Evolutionary conservation across 2,329 filamentous ascomycete species (phyloP), one percentile per base, ranked within the genome.

Genomic region (Polytolypa hystricis): DNA sequence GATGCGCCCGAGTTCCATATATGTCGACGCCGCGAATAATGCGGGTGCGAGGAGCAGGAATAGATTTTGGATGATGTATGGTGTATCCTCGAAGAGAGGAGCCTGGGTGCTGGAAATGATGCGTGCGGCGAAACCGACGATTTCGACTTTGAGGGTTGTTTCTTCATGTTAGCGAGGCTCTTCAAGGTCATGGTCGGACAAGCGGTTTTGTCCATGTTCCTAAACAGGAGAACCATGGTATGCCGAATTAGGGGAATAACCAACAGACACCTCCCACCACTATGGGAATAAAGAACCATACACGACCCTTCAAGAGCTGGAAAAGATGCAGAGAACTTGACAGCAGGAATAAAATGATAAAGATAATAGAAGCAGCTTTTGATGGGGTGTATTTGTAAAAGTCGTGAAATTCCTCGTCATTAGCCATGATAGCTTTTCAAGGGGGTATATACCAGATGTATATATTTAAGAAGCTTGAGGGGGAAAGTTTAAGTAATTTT

Each of bases 311-410:
- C 15, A 61, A 42, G 37, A 69, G 55, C 14, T 58, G 56, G 41
- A 50, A 64, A 1, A 44, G 41, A 38, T 71, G 67, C 1, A 47
- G 37, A 1, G 44, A 23, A 3, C 67, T 65, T 6, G 62, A 47
- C 5, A 62, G 27, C 26, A 48, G 37, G 45, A 71, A 71, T 0
- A 73, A 46, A 16, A 60, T 41, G 10, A 54, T 48, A 37, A 70
- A 68, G 2, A 66, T 47, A 6, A 61, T 50, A 3, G 66, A 68
- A 0, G 58, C 64, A 0, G 58, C 48, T 1, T 69, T 38, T 0
- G 61, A 65, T 0, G 70, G 49, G 14, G 49, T 52, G 42, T 67
- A 66, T 34, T 56, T 55, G 39, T 52, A 53, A n/a, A n/a, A n/a
- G n/a, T n/a, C n/a, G n/a, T n/a, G n/a, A n/a, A n/a, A n/a, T n/a